Base-by-base conservation (phyloP, 2,329 filamentous ascomycete species). In the Apiospora rasikravindrae region DNA sequence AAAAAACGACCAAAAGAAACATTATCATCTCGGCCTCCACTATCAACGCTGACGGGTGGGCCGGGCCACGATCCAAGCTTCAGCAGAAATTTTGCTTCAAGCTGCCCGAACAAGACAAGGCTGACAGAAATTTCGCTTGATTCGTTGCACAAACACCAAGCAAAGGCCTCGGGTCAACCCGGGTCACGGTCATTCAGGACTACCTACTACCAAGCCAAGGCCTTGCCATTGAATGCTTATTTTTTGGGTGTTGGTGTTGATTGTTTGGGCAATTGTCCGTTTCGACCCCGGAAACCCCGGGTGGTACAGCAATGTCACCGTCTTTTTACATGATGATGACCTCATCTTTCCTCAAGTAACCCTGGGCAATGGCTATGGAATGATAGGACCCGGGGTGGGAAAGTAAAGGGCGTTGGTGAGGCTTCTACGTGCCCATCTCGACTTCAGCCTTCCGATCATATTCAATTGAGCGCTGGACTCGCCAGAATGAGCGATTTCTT, bases 51-150 rank as follows among this genome's bases (percentile, higher is more conserved):
- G 72, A 24, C 67, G 49, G 67, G 75, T 77, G 76, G 74, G 72
- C 72, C 75, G n/a, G 69, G 61, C 68, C 44, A 73, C 70, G 75
- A 76, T 74, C 76, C 72, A 76, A 76, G 75, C 40, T 74, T 75
- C 57, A 66, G 71, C 69, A 77, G 75, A 79, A 78, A 74, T 77
- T 77, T 79, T 78, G 73, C 69, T 73, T 73, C 74, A 75, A 75
- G 74, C 75, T 80, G 77, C 79, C 79, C 74, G 74, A 81, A 78
- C 42, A 69, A 79, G 79, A 80, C 78, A 81, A 81, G 79, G 77
- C 79, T 80, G 77, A 71, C 57, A 64, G 57, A 64, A 64, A 64
- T 64, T 64, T 64, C 57, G 33, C 57, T 64, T 64, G 57, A 24
- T n/a, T 64, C 29, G 57, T 40, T 40, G 33, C 22, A 64, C 57